Base-by-base conservation (phyloP, 2,329 filamentous ascomycete species). In the Colletotrichum sp. region DNA sequence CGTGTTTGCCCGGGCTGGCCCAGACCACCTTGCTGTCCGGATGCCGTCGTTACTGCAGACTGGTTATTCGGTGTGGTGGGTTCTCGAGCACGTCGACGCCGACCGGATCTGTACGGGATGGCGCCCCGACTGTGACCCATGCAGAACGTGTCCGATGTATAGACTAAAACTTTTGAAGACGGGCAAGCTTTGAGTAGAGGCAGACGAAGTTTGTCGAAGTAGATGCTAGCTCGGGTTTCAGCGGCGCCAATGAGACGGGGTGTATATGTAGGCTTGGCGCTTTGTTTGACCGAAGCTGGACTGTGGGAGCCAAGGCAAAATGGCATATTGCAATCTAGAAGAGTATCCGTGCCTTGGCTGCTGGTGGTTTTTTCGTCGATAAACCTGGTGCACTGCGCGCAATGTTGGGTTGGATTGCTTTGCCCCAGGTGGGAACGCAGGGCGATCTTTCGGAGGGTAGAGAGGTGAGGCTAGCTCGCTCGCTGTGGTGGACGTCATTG, bases 1-100 rank as follows among this genome's bases (percentile, higher is more conserved):
- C 55, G 72, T 75, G 69, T 75, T 63, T 75, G 39, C 34, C 70
- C 52, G 39, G 60, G 69, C 69, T 68, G 30, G 63, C 72, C 69
- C 69, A 72, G 69, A 39, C 69, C 62, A 68, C 62, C 32, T 52
- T 72, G 21, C 39, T 59, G 69, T 39, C 39, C 62, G 16, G 26
- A 39, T 36, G 55, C 13, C n/a, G 16, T 52, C 36, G 62, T 32
- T 75, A 69, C 72, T 63, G 44, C 72, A 68, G 55, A 49, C 49
- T 12, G 36, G 6, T 36, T 65, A 28, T 36, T 39, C 49, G 39
- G 34, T 32, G 28, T 65, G 59, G 36, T 67, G 68, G 28, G 24
- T 44, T 68, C 30, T 72, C 24, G 62, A 55, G 68, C 26, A 62
- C 36, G 3, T 7, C 36, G 36, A 62, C 49, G n/a, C 34, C 39